Conservation (phyloP, 176 grass and related monocot genomes). For the Phragmites australis region DNA sequence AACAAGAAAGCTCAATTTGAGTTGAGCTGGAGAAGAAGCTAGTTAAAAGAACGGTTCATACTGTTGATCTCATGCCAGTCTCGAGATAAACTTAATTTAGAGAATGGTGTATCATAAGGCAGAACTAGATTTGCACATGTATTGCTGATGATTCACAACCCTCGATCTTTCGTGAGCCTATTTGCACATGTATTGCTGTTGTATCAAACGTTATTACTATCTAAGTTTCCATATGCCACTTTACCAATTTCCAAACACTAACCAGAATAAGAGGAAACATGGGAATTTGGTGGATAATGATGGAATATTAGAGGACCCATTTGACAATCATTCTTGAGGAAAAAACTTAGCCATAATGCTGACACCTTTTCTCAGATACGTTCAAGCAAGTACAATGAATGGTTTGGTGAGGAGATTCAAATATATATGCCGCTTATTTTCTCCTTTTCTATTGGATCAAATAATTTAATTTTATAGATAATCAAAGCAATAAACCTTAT, state of each 20-base stretch:
- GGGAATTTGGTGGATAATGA: not conserved
- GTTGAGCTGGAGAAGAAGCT: too few species aligned
- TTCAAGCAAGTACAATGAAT: constrained; percentile 30
- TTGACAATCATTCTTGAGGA: constrained; percentile 23
- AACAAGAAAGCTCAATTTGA: too few species aligned
- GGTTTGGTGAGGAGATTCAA: constrained; percentile 25
- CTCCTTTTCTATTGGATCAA: not conserved
- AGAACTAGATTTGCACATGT: too few species aligned
- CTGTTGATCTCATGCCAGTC: too few species aligned
- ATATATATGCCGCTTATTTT: not conserved
- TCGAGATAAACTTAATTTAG: too few species aligned
- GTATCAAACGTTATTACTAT: not conserved
- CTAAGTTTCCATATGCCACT: not conserved
- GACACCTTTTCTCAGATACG: constrained; percentile 25
- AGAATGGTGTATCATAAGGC: too few species aligned
- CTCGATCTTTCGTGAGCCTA: too few species aligned
- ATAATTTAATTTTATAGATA: not conserved
- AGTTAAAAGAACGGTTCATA: too few species aligned
- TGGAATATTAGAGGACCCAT: not conserved
- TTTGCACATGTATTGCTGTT: too few species aligned
- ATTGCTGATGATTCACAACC: too few species aligned
- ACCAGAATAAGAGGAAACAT: not conserved
- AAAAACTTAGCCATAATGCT: constrained; percentile 42
- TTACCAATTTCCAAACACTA: not conserved
- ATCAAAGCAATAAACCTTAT: not conserved